phyloP scores from a whole-genome alignment of 2,329 filamentous ascomycete genomes.

The Sarocladium kiliense region DNA sequence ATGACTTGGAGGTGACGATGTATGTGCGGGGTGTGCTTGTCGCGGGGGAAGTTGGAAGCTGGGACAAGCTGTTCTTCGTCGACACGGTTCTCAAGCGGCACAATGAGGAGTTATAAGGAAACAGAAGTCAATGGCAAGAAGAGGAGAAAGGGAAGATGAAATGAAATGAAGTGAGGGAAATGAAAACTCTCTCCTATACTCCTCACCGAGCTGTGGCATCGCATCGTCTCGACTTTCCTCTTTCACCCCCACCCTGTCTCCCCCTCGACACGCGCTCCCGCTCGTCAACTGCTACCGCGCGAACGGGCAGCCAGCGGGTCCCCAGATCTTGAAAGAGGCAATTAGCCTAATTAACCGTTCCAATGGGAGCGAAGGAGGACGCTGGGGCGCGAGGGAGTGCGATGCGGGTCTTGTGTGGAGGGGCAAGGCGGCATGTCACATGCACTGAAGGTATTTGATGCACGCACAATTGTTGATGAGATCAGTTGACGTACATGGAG shows the following conservation, averaged over 20 bases:
- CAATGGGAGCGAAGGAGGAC: neutral
- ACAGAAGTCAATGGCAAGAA: neutral
- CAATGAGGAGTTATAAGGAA: no score
- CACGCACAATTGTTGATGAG: no score
- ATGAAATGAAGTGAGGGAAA: neutral
- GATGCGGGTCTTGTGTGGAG: neutral
- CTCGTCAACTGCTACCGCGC: neutral
- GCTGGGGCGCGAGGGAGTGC: neutral
- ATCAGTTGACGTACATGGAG: no score
- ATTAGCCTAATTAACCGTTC: constrained; percentile 9
- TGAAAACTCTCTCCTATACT: neutral
- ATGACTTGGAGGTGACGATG: neutral
- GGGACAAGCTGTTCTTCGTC: no score
- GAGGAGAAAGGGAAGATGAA: neutral
- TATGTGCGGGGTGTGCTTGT: neutral
- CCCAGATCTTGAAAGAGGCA: neutral
- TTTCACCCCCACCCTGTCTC: neutral
- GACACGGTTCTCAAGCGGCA: no score
- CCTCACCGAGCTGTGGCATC: neutral
- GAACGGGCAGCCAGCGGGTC: constrained; percentile 6
- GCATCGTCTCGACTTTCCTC: neutral
- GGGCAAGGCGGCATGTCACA: neutral
- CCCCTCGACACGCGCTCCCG: neutral
- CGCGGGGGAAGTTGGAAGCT: neutral
- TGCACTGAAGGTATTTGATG: neutral